phyloP scores from a whole-genome alignment of 2,329 filamentous ascomycete genomes.

The Bipolaris cookei region DNA sequence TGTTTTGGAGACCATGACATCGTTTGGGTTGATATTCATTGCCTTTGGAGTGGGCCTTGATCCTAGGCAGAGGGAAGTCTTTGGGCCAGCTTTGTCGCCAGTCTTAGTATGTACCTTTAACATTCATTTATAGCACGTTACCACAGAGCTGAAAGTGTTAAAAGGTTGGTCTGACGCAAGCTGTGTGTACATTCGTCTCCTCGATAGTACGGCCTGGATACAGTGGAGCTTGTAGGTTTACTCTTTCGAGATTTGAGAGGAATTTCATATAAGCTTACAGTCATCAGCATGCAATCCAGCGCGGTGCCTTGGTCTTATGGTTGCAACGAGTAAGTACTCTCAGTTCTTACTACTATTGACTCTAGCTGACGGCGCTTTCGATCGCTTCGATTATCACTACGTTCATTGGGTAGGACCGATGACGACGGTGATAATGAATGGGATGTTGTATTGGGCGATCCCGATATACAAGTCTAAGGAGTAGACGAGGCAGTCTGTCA shows the following conservation, averaged over 20 bases:
- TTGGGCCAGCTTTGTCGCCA: constrained; percentile 58
- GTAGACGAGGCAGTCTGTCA: not conserved
- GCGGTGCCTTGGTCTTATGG: constrained; percentile 47
- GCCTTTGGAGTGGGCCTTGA: constrained; percentile 62
- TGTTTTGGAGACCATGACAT: constrained; percentile 57
- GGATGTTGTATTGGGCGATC: not conserved
- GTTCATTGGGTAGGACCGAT: constrained; percentile 15
- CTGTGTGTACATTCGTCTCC: constrained; percentile 36
- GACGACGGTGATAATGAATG: not conserved
- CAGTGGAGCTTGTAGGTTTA: constrained; percentile 38
- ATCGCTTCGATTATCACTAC: constrained; percentile 43
- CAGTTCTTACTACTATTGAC: not conserved
- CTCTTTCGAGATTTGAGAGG: not conserved
- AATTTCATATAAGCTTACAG: not conserved
- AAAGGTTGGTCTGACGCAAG: constrained; percentile 35
- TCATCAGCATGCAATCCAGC: constrained; percentile 43
- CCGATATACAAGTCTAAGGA: not conserved
- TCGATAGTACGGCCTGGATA: constrained; percentile 41
- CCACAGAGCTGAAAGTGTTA: not conserved
- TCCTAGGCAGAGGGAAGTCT: constrained; percentile 58
- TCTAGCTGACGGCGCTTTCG: constrained; percentile 14
- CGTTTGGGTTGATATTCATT: constrained; percentile 56
- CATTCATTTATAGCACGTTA: not conserved
- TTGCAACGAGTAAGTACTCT: constrained; percentile 23
- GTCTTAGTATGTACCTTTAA: constrained; percentile 53